These are phyloP conservation scores for Blakeslea trispora DNA, from an alignment of 371 early-diverging fungal species.

Conservation along the genomic window DNA sequence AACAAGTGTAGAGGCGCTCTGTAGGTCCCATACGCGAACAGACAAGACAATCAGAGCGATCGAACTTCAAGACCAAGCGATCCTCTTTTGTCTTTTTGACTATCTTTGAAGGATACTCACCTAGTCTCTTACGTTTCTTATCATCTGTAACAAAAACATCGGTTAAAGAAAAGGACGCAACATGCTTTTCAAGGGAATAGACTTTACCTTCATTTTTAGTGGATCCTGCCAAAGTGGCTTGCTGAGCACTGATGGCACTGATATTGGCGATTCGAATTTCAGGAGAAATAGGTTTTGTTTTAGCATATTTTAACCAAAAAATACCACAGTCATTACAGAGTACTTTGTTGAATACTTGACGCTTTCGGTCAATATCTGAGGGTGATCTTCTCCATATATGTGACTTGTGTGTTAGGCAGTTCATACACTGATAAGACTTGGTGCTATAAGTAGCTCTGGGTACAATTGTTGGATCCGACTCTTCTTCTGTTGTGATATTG, in stretches of 20 bases:
- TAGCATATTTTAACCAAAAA: conserved; percentile 77
- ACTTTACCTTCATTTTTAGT: background rate
- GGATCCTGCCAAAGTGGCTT: background rate
- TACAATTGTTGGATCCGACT: conserved; percentile 40
- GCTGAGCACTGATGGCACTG: conserved; percentile 1
- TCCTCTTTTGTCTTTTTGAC: conserved; percentile 16
- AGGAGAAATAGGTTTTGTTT: conserved; percentile 41
- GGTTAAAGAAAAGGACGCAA: background rate
- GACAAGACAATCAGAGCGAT: conserved; percentile 53
- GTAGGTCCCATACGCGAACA: conserved; percentile 37
- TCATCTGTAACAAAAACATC: background rate
- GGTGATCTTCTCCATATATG: conserved; percentile 55
- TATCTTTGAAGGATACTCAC: conserved; percentile 1
- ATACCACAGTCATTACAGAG: conserved; percentile 76
- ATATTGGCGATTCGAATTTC: conserved; percentile 8
- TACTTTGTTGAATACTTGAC: conserved; percentile 48
- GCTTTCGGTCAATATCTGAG: conserved; percentile 53
- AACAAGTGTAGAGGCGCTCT: conserved; percentile 49
- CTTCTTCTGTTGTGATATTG: conserved; percentile 10
- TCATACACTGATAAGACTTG: conserved; percentile 52
- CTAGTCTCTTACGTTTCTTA: conserved; percentile 19
- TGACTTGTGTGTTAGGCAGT: conserved; percentile 57
- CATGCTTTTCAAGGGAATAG: background rate
- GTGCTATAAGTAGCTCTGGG: conserved; percentile 20
- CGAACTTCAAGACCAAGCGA: conserved; percentile 1